A percentile compares a stretch with the other conserved stretches of the same genome.
phyloP scores from a whole-genome alignment of 2,329 filamentous ascomycete genomes.

The Sporothrix brunneoviolacea region DNA sequence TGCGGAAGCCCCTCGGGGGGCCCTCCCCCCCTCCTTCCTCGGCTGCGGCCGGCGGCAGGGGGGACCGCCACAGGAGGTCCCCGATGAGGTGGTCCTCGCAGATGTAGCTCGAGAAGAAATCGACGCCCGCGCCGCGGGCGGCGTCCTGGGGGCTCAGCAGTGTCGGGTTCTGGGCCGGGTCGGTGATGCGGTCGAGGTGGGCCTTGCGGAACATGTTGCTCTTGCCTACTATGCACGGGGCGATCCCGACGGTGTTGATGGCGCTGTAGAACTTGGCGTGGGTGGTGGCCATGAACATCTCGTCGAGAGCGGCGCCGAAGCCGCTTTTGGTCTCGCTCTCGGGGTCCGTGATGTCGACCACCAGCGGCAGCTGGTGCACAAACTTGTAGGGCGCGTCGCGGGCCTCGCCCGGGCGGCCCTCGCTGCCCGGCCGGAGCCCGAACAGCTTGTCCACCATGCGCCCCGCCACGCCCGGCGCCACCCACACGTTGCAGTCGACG shows the following conservation, averaged over 20 bases:
- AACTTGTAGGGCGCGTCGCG: conserved; percentile 65
- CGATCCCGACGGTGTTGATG: conserved; percentile 87
- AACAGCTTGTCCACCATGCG: conserved; percentile 85
- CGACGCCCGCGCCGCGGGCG: conserved; percentile 59
- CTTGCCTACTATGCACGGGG: conserved; percentile 92
- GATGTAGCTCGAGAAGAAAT: conserved; percentile 92
- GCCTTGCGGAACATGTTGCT: conserved; percentile 97
- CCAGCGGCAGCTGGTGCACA: conserved; percentile 86
- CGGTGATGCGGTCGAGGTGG: conserved; percentile 71
- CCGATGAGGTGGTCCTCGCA: conserved; percentile 97
- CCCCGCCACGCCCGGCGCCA: conserved; percentile 68
- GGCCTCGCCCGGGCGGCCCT: conserved; percentile 31
- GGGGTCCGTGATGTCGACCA: conserved; percentile 58
- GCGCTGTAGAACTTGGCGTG: conserved; percentile 98
- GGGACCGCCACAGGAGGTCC: conserved; percentile 77
- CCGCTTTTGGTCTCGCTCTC: conserved; percentile 26
- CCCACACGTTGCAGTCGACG: conserved; percentile 94
- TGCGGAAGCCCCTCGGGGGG: conserved; percentile 40
- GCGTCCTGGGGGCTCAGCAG: conserved; percentile 32
- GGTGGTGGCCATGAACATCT: conserved; percentile 87
- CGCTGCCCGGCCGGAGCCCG: conserved; percentile 49
- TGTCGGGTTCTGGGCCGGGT: conserved; percentile 37
- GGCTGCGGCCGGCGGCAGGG: conserved; percentile 39
- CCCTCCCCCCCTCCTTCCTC: too few species aligned
- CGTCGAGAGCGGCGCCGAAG: conserved; percentile 77